Evolutionary conservation across 1,284 basidiomycete genomes (phyloP), one percentile per base, ranked within the genome.

Genomic region (Malassezia japonica): DNA sequence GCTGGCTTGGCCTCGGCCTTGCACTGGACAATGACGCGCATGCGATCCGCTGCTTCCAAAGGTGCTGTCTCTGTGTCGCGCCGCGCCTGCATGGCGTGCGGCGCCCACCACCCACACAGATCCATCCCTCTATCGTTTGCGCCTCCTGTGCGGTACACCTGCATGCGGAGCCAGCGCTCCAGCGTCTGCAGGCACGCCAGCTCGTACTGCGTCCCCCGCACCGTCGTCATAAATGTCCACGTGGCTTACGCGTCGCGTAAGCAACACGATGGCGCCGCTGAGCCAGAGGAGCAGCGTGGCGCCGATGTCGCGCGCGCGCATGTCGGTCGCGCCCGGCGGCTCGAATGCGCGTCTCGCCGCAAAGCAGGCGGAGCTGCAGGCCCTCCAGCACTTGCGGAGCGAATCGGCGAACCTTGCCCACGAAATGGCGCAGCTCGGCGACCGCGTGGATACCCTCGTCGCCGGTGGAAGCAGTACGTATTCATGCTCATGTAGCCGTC

Each of bases 81-180:
- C 6, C 12, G 16, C 24, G 23, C 16, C 25, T 9, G 20, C 18
- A 21, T 2, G 32, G n/a, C 12, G 18, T 13, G 35, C 2, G 90
- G 75, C 81, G 83, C 86, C 89, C 89, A 92, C 86, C 86, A 91
- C 2, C 89, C 89, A 38, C 83, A 74, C n/a, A 92, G 76, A 74
- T 94, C 89, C 38, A 92, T 77, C 0, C 89, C 89, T 7, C 86
- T 85, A 72, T 92, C 89, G 13, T 81, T 79, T 55, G 78, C 81
- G 15, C 89, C 87, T 1, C 89, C 89, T 15, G 89, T 82, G 10
- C 70, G 64, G 13, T 68, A 55, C 5, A 92, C 78, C 1, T 81
- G 78, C 87, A 92, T 92, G 38, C 84, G 85, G 31, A 91, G 76
- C 50, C 81, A 74, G 0, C 78, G 65, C 37, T 81, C 79, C 2